phyloP scores from a whole-genome alignment of 768 basidiomycete genomes.

The Gelatoporia subvermispora region DNA sequence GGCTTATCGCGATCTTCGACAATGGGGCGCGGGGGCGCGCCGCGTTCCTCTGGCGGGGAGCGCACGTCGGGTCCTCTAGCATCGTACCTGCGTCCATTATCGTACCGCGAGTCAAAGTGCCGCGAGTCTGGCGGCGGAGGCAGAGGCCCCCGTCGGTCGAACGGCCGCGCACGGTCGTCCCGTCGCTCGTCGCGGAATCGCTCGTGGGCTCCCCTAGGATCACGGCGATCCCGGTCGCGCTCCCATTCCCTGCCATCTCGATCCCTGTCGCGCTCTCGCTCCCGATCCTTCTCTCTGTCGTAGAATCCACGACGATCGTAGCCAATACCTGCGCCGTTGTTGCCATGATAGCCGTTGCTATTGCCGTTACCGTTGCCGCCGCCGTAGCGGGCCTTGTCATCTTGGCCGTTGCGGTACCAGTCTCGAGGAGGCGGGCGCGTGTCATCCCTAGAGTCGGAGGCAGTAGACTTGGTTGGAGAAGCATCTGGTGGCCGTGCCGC shows the following conservation, averaged over 20 bases:
- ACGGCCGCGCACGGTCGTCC: conserved; percentile 32
- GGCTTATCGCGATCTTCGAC: conserved; percentile 13
- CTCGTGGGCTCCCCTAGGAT: conserved; percentile 33
- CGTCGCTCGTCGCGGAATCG: conserved; percentile 36
- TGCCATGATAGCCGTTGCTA: conserved; percentile 2
- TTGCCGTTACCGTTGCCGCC: neutral
- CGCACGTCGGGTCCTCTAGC: conserved; percentile 22
- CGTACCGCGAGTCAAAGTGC: conserved; percentile 43
- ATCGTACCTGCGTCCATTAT: conserved; percentile 30
- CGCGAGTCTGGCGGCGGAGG: conserved; percentile 41
- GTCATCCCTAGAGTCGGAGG: conserved; percentile 22
- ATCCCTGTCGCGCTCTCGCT: conserved; percentile 28
- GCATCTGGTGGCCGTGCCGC: conserved; percentile 18
- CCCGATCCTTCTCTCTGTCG: conserved; percentile 23
- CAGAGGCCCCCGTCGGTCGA: conserved; percentile 27
- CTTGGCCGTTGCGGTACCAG: conserved; percentile 16
- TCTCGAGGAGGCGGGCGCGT: conserved; percentile 19
- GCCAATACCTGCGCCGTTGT: neutral
- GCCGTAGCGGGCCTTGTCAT: conserved; percentile 19
- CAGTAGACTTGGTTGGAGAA: conserved; percentile 16
- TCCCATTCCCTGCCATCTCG: conserved; percentile 31
- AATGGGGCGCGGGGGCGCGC: conserved; percentile 9
- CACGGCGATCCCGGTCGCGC: conserved; percentile 29
- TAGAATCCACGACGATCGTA: neutral
- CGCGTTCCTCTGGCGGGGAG: conserved; percentile 20